Conservation (phyloP, 176 grass and related monocot species). For the Zea luxurians region DNA sequence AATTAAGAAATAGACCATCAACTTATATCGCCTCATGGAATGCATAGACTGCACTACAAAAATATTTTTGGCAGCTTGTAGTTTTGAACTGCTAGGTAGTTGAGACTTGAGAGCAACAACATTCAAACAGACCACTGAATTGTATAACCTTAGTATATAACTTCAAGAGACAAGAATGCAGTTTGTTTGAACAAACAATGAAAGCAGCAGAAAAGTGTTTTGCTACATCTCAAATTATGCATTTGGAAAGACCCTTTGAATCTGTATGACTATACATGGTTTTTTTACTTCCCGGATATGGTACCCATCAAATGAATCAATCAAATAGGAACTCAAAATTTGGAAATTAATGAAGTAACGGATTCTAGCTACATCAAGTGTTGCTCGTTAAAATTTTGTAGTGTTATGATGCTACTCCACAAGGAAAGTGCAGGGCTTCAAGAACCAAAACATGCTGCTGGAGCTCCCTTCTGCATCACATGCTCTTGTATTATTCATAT, state of each 20-base stretch:
- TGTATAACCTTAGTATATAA: slow-evolving; percentile 10
- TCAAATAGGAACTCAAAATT: slow-evolving; percentile 37
- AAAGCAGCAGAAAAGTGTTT: slow-evolving; percentile 29
- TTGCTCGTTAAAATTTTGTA: neutral
- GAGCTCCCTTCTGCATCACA: slow-evolving; percentile 62
- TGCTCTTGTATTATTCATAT: slow-evolving; percentile 48
- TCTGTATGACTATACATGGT: slow-evolving; percentile 49
- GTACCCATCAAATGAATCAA: slow-evolving; percentile 46
- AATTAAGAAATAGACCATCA: neutral
- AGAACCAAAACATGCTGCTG: slow-evolving; percentile 89
- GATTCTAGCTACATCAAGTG: slow-evolving; percentile 33
- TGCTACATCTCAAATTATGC: slow-evolving; percentile 40
- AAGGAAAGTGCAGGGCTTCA: slow-evolving; percentile 88
- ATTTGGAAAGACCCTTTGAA: slow-evolving; percentile 22
- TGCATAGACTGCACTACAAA: neutral
- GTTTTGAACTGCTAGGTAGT: neutral
- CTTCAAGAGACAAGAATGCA: neutral
- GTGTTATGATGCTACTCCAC: slow-evolving; percentile 48
- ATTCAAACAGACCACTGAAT: neutral
- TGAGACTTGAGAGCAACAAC: neutral
- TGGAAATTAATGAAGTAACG: slow-evolving; percentile 36
- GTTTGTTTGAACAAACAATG: slow-evolving; percentile 16
- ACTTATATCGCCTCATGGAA: neutral
- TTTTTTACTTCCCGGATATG: slow-evolving; percentile 38
- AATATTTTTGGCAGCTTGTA: neutral